Base-by-base conservation (phyloP, 495 filamentous ascomycete species). In the Acidomyces sp. region DNA sequence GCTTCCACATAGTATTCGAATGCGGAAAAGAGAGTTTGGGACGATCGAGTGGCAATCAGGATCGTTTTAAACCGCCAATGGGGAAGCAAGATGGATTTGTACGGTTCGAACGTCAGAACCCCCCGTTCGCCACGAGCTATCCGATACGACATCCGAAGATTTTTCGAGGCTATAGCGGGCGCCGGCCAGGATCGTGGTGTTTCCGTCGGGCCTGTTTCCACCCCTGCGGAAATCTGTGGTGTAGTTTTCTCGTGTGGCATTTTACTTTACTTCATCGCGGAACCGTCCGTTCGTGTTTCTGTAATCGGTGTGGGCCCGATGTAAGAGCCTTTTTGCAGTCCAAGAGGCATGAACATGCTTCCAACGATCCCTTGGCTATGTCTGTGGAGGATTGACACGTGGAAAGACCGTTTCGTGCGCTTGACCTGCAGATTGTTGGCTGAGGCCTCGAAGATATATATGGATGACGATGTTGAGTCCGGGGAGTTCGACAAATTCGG, bases 71-170 rank as follows among this genome's bases (percentile, higher is more conserved):
- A 73, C 22, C 63, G 59, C 69, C 64, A 72, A 22, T 59, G 56
- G 0, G 68, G 69, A 3, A 73, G 60, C 0, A 72, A 55, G 19
- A 45, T 30, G 18, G 63, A 67, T 55, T 72, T 72, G 56, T 72
- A 73, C 4, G 69, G 69, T 37, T 70, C 68, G 41, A 63, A 65
- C 6, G 62, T 70, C 15, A 72, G 58, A 25, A 71, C 69, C 32
- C 66, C 64, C 55, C 65, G 62, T 49, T 73, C 69, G 34, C 69
- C 64, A 22, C 68, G 67, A 20, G 54, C 67, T 34, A 72, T 70
- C 45, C 60, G 62, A 53, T 72, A 73, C 55, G 35, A 56, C 59
- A 67, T 58, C 34, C 57, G 52, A 11, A 58, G 53, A 12, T 22
- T 20, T 47, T 50, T 54, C 23, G 36, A 34, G 37, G n/a, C 21